Evolutionary conservation across 192 early-diverging fungal genomes (phyloP).

Genomic region (Backusella psychrophila): DNA sequence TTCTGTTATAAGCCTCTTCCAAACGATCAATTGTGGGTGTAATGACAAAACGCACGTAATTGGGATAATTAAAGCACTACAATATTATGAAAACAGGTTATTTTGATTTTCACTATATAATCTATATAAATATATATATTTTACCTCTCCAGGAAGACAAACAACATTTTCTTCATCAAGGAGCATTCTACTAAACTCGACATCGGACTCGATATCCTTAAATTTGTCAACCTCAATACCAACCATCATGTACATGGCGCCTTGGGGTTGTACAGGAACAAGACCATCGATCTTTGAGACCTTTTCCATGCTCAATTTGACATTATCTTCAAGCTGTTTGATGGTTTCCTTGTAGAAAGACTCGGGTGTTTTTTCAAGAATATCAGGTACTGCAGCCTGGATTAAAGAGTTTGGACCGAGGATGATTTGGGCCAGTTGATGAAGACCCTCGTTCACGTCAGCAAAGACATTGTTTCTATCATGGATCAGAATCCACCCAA

Average conservation of each 20-base stretch:
- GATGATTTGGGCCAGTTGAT: conserved; percentile 73
- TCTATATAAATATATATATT: neutral
- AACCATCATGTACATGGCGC: conserved; percentile 94
- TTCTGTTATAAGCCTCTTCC: conserved; percentile 68
- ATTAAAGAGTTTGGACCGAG: conserved; percentile 79
- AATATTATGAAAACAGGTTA: neutral
- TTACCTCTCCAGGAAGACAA: conserved; percentile 75
- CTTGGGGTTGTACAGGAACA: conserved; percentile 78
- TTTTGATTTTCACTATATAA: neutral
- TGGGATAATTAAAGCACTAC: conserved; percentile 78
- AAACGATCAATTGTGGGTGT: conserved; percentile 78
- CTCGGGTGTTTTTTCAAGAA: conserved; percentile 68
- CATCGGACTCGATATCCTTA: conserved; percentile 70
- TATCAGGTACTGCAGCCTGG: conserved; percentile 76
- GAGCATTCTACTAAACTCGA: conserved; percentile 81
- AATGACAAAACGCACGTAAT: conserved; percentile 77
- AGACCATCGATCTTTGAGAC: conserved; percentile 70
- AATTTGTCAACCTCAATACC: conserved; percentile 68
- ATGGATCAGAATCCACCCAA: conserved; percentile 87
- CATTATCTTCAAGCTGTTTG: conserved; percentile 66
- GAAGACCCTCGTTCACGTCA: conserved; percentile 67
- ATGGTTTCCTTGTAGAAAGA: conserved; percentile 69
- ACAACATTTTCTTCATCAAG: conserved; percentile 82
- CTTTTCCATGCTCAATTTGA: conserved; percentile 58
- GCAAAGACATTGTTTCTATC: conserved; percentile 58